Base-by-base conservation (phyloP, 2,329 filamentous ascomycete species). In the Phialophora chinensis region DNA sequence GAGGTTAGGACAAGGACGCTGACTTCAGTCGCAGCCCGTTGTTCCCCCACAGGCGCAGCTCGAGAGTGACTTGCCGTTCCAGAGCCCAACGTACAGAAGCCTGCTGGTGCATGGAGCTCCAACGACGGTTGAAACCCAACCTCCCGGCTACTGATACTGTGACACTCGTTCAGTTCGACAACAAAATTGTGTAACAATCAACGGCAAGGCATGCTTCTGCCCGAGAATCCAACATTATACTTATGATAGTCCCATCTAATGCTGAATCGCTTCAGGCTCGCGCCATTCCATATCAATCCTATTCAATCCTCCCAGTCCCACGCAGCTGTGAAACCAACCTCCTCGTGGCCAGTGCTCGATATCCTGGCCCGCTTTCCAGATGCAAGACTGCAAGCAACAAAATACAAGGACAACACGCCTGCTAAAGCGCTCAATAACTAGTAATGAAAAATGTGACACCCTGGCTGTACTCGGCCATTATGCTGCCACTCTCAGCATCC, bases 351-450 rank as follows among this genome's bases (percentile, higher is more conserved):
- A 31, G 27, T 20, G 12, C n/a, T 55, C 53, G 25, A 31, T n/a
- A 3, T 27, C 5, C 31, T 11, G 27, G 27, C 29, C 29, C 53
- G 29, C 10, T 55, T 29, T 31, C 53, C 29, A 55, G 29, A 55
- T 35, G 53, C 53, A 55, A 29, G 27, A 52, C 49, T 29, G 20
- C 25, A 35, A 20, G 33, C 27, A 55, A 55, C 27, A n/a, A 10
- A n/a, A 31, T 25, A 31, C 12, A 35, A 35, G 20, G 53, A 55
- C 25, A 33, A 35, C 29, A n/a, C 53, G 25, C 53, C 53, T 55
- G 53, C 27, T 31, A 29, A 65, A 67, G 49, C 62, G 62, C 57
- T 62, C 44, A 53, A 33, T 54, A 62, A 49, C 47, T 33, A 14
- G 14, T 61, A 10, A 25, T 29, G 31, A 35, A 42, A 54, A 47